Conservation (phyloP, 2,329 filamentous ascomycete genomes). For the Phialocephala subalpina region DNA sequence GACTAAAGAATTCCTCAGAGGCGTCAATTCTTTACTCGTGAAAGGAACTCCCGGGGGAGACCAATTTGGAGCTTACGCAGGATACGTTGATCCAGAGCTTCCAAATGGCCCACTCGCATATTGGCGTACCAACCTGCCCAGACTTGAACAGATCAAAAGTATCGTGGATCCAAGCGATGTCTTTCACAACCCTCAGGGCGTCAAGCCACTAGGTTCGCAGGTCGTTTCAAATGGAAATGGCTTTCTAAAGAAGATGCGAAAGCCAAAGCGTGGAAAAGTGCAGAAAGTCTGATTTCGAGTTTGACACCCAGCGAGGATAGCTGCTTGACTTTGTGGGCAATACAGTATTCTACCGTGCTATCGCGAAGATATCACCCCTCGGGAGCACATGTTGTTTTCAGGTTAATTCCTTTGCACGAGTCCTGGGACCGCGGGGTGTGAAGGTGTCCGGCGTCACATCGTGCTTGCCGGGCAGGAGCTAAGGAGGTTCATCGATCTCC, state of each 20-base stretch:
- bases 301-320: no score
- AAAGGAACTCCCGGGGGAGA: slow-evolving; percentile 46
- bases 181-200: slow-evolving; percentile 51
- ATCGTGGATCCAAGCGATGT: slow-evolving; percentile 55
- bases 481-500: no score
- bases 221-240: not conserved
- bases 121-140: slow-evolving; percentile 50
- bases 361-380: no score
- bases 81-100: slow-evolving; percentile 62
- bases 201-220: slow-evolving; percentile 6
- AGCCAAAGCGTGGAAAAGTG: not conserved
- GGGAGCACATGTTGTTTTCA: no score
- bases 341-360: no score
- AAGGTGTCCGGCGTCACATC: no score
- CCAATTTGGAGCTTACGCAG: slow-evolving; percentile 63
- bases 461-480: no score
- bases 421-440: no score
- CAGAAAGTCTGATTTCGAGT: no score
- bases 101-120: slow-evolving; percentile 44
- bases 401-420: no score
- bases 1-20: slow-evolving; percentile 59
- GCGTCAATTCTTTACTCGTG: slow-evolving; percentile 56
- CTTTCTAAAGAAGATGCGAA: not conserved
- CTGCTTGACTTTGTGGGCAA: no score
- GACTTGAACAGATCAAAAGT: slow-evolving; percentile 54